A percentile compares a stretch with the other conserved stretches of the same genome.
Evolutionary conservation across 2,329 filamentous ascomycete species (phyloP).

Genomic region (Bipolaris victoriae): DNA sequence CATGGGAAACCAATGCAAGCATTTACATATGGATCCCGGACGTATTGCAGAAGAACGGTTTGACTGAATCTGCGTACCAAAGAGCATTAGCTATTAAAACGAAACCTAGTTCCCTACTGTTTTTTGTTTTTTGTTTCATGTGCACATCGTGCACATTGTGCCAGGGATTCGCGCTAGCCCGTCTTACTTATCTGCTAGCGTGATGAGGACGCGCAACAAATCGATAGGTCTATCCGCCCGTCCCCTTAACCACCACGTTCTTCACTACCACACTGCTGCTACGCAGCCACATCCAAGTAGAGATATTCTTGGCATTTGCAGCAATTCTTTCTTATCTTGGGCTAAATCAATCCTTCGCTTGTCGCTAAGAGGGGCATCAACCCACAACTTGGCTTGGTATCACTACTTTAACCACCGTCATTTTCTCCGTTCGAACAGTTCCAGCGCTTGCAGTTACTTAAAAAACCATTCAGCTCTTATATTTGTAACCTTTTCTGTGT

Average conservation of each 20-base stretch:
- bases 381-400: background rate
- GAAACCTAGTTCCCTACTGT: too few species aligned
- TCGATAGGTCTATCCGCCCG: background rate
- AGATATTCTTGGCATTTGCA: background rate
- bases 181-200: background rate
- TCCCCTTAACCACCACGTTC: background rate
- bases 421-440: background rate
- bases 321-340: background rate
- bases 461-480: background rate
- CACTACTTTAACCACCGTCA: background rate
- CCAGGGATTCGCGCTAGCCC: too few species aligned
- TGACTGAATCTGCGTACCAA: background rate
- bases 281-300: background rate
- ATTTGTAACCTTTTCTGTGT: background rate
- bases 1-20: background rate
- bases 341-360: background rate
- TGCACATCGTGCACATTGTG: too few species aligned
- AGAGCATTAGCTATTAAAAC: too few species aligned
- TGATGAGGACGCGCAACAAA: background rate
- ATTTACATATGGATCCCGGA: too few species aligned
- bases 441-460: background rate
- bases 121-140: too few species aligned
- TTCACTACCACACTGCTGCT: too few species aligned
- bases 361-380: background rate
- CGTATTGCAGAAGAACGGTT: too few species aligned